Conservation (phyloP, 2,329 filamentous ascomycete genomes). For the Colletotrichum tropicicola region DNA sequence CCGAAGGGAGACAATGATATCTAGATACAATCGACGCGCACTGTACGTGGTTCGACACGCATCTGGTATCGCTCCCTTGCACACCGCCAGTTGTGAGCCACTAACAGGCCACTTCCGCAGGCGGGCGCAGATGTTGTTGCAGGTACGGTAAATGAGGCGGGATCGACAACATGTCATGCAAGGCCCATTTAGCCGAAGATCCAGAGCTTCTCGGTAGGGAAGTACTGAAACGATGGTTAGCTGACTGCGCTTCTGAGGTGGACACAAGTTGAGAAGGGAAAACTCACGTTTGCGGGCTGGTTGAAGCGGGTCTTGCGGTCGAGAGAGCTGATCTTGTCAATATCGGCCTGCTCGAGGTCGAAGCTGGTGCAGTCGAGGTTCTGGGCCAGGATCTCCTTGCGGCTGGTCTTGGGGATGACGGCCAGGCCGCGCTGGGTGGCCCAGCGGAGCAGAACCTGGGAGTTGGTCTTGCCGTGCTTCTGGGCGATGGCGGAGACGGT, state of each 20-base stretch:
- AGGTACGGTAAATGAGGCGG: neutral
- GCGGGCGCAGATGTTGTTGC: neutral
- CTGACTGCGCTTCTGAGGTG: neutral
- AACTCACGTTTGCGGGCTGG: constrained; percentile 75
- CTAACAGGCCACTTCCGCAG: neutral
- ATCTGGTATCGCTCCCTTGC: neutral
- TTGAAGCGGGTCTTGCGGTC: constrained; percentile 79
- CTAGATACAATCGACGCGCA: constrained; percentile 23
- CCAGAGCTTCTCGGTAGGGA: constrained; percentile 63
- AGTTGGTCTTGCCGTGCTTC: constrained; percentile 77
- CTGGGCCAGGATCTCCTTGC: constrained; percentile 60
- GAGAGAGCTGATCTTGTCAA: constrained; percentile 72
- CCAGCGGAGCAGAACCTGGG: constrained; percentile 88
- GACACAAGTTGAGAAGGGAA: neutral
- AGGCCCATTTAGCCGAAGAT: constrained; percentile 59
- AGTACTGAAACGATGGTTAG: constrained; percentile 53
- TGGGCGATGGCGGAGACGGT: constrained; percentile 71
- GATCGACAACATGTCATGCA: constrained; percentile 1
- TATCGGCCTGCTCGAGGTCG: constrained; percentile 71
- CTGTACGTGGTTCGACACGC: constrained; percentile 3
- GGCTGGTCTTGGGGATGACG: constrained; percentile 82
- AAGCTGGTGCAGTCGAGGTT: constrained; percentile 76
- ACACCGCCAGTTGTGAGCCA: constrained; percentile 10
- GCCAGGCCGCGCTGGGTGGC: constrained; percentile 83
- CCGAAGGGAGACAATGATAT: constrained; percentile 10